Conservation (phyloP, 768 basidiomycete species). For the Suillus paluster region DNA sequence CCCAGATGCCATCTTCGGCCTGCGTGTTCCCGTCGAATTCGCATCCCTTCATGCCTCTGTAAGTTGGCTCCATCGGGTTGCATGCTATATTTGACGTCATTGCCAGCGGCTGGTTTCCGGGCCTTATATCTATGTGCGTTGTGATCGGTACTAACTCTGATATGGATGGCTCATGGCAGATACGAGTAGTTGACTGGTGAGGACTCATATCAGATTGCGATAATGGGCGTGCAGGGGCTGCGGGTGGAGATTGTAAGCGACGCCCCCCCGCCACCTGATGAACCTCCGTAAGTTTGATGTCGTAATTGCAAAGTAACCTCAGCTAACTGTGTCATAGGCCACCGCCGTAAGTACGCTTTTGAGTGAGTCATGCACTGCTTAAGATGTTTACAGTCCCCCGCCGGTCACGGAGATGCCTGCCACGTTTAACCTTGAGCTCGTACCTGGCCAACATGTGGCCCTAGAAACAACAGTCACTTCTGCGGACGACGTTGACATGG, state of each 20-base stretch:
- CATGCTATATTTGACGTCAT: slow-evolving; percentile 26
- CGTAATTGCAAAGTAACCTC: slow-evolving; percentile 1
- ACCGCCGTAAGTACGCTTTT: slow-evolving; percentile 49
- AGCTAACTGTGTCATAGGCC: slow-evolving; percentile 36
- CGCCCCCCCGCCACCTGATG: slow-evolving; percentile 82
- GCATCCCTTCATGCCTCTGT: slow-evolving; percentile 86
- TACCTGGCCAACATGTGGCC: slow-evolving; percentile 78
- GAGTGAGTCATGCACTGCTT: slow-evolving; percentile 18
- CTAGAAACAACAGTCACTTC: slow-evolving; percentile 81
- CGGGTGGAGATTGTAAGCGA: slow-evolving; percentile 88
- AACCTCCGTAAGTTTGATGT: slow-evolving; percentile 68
- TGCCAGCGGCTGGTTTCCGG: slow-evolving; percentile 76
- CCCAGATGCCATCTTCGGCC: slow-evolving; percentile 72
- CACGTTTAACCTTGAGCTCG: slow-evolving; percentile 80
- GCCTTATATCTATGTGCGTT: slow-evolving; percentile 79
- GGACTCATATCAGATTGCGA: slow-evolving; percentile 90
- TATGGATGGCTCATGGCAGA: slow-evolving; percentile 25
- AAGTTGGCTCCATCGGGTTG: slow-evolving; percentile 34
- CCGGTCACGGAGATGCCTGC: slow-evolving; percentile 89
- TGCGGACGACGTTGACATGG: slow-evolving; percentile 86
- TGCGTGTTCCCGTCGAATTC: slow-evolving; percentile 87
- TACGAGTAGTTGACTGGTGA: slow-evolving; percentile 70
- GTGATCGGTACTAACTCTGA: slow-evolving; percentile 19
- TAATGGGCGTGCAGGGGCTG: slow-evolving; percentile 78
- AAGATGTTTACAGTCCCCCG: slow-evolving; percentile 47